Conservation (phyloP, 1,284 basidiomycete species). For the Neotropicomus parvogracilis region DNA sequence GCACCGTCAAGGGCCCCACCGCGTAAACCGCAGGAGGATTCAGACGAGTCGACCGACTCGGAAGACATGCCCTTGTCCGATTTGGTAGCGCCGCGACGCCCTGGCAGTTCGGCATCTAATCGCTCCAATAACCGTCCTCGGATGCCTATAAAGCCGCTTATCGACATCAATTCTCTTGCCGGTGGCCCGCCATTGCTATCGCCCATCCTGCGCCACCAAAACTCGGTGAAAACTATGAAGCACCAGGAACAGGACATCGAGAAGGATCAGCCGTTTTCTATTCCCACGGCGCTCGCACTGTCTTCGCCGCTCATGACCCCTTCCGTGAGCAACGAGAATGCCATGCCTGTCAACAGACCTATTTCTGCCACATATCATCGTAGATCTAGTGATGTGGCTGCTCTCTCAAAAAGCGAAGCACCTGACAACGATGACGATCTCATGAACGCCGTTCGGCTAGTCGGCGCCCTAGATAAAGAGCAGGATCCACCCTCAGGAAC, state of each 20-base stretch:
- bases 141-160: conserved; percentile 44
- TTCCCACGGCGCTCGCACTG: conserved; percentile 27
- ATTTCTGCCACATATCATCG: conserved; percentile 12
- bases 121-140: conserved; percentile 30
- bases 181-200: conserved; percentile 29
- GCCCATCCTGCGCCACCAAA: conserved; percentile 29
- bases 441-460: conserved; percentile 31
- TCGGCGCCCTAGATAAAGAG: conserved; percentile 26
- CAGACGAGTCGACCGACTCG: conserved; percentile 29
- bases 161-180: conserved; percentile 43
- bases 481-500: conserved; percentile 11
- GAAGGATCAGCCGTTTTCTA: conserved; percentile 32
- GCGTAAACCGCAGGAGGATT: conserved; percentile 8
- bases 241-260: conserved; percentile 20
- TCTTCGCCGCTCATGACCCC: conserved; percentile 24
- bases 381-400: conserved; percentile 18
- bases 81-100: conserved; percentile 40
- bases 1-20: conserved; percentile 9
- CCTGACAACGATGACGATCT: conserved; percentile 31
- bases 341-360: background rate
- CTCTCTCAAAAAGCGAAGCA: conserved; percentile 7
- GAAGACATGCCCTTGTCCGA: conserved; percentile 42
- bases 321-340: conserved; percentile 8
- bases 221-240: conserved; percentile 23
- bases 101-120: conserved; percentile 43